These are phyloP conservation scores for Medicago lupulina DNA, from an alignment of 306 rosid genomes.

Conservation along the genomic window DNA sequence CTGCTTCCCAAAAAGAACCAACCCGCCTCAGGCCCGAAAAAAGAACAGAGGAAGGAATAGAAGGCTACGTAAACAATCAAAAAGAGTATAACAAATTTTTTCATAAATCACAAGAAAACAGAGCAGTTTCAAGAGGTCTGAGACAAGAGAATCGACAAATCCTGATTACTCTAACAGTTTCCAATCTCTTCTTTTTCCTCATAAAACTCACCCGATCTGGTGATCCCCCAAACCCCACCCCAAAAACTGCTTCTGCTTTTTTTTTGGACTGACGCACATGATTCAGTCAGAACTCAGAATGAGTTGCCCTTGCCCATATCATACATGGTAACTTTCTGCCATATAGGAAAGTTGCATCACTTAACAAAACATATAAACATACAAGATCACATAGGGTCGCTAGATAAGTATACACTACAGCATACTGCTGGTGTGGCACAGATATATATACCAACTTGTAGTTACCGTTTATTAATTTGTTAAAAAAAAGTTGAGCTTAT, in stretches of 20 bases:
- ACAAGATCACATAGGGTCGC: not conserved
- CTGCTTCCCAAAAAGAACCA: not conserved
- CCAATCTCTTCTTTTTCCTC: not conserved
- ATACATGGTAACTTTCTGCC: not conserved
- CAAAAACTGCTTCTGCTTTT: not conserved
- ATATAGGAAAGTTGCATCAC: slow-evolving; percentile 8
- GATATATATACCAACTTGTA: not conserved
- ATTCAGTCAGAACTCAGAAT: not conserved
- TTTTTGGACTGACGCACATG: not conserved
- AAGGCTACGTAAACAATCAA: not conserved
- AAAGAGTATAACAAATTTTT: not conserved
- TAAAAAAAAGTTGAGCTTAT: too few relatives aligned
- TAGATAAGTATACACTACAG: not conserved
- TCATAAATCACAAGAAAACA: not conserved
- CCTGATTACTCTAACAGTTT: not conserved
- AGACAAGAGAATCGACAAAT: not conserved
- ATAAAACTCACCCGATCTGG: not conserved
- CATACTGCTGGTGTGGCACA: not conserved
- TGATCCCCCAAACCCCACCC: not conserved
- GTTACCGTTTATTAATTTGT: too few relatives aligned
- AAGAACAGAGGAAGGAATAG: not conserved
- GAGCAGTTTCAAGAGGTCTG: not conserved
- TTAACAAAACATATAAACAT: not conserved
- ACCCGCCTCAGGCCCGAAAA: not conserved
- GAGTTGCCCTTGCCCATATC: not conserved